Evolutionary conservation across 768 basidiomycete genomes (phyloP).

Genomic region (Lactarius deliciosus): DNA sequence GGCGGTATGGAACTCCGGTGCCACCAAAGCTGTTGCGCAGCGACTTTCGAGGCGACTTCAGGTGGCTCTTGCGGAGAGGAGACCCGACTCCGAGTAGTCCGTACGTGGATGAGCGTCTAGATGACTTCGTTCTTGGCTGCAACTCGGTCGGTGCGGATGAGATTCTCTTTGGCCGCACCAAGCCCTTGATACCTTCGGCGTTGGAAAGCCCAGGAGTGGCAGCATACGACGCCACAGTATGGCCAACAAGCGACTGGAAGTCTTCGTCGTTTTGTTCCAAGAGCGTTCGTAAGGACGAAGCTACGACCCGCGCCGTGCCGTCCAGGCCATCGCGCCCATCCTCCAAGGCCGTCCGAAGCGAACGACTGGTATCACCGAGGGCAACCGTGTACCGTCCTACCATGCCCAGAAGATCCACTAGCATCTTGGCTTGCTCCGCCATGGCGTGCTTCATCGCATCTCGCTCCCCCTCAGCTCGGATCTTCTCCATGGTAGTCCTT

Average conservation of each 20-base stretch:
- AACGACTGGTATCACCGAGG: slow-evolving; percentile 57
- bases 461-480: slow-evolving; percentile 64
- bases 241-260: slow-evolving; percentile 66
- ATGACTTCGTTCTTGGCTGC: slow-evolving; percentile 40
- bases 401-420: slow-evolving; percentile 76
- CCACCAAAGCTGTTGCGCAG: slow-evolving; percentile 43
- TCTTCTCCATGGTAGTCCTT: slow-evolving; percentile 70
- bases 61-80: slow-evolving; percentile 42
- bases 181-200: slow-evolving; percentile 53
- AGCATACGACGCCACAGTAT: slow-evolving; percentile 61
- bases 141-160: slow-evolving; percentile 49
- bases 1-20: slow-evolving; percentile 55
- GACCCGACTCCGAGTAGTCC: slow-evolving; percentile 38
- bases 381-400: slow-evolving; percentile 75
- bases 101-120: slow-evolving; percentile 48
- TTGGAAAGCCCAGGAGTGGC: slow-evolving; percentile 36
- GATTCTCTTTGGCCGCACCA: slow-evolving; percentile 45
- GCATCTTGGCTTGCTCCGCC: slow-evolving; percentile 59
- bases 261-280: slow-evolving; percentile 68
- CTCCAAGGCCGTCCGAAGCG: slow-evolving; percentile 42
- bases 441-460: slow-evolving; percentile 63
- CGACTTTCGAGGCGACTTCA: slow-evolving; percentile 40
- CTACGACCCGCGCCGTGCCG: slow-evolving; percentile 48
- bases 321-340: slow-evolving; percentile 41
- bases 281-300: slow-evolving; percentile 50